Evolutionary conservation across 352 stramenopile species (phyloP).

Genomic region (Phytophthora pini): DNA sequence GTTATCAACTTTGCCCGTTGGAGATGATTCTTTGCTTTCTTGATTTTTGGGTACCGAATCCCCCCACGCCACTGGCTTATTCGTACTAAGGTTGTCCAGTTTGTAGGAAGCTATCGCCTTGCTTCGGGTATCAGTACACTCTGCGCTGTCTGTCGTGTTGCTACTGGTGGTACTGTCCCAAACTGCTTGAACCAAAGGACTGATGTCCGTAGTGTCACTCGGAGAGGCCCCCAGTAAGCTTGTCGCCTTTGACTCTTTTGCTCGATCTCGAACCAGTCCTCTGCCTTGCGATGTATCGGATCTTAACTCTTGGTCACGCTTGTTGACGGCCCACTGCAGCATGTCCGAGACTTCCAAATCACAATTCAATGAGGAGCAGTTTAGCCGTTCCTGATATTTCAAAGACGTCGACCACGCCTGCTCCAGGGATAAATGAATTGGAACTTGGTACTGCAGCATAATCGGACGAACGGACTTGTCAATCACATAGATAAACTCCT

Average conservation of each 20-base stretch:
- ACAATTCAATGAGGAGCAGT: conserved; percentile 36
- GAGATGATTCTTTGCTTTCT: conserved; percentile 7
- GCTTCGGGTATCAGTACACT: background rate
- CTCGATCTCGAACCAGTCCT: background rate
- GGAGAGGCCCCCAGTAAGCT: conserved; percentile 7
- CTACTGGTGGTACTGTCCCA: conserved; percentile 7
- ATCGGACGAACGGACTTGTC: conserved; percentile 49
- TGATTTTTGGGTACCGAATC: conserved; percentile 13
- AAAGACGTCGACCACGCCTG: conserved; percentile 33
- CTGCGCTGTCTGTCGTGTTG: background rate
- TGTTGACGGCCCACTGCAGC: conserved; percentile 32
- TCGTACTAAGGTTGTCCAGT: conserved; percentile 23
- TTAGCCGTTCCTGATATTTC: conserved; percentile 29
- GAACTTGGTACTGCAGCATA: conserved; percentile 24
- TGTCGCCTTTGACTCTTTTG: conserved; percentile 1
- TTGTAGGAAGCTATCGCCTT: conserved; percentile 16
- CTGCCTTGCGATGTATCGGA: background rate
- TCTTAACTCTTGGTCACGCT: conserved; percentile 25
- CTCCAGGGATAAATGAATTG: conserved; percentile 27
- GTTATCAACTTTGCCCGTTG: background rate
- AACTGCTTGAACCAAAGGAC: conserved; percentile 22
- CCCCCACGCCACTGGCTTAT: conserved; percentile 27
- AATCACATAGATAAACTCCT: conserved; percentile 56
- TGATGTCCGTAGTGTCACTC: conserved; percentile 18
- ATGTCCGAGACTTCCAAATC: conserved; percentile 26